Conservation (phyloP, 208 protist species). For the Novymonas esmeraldas region DNA sequence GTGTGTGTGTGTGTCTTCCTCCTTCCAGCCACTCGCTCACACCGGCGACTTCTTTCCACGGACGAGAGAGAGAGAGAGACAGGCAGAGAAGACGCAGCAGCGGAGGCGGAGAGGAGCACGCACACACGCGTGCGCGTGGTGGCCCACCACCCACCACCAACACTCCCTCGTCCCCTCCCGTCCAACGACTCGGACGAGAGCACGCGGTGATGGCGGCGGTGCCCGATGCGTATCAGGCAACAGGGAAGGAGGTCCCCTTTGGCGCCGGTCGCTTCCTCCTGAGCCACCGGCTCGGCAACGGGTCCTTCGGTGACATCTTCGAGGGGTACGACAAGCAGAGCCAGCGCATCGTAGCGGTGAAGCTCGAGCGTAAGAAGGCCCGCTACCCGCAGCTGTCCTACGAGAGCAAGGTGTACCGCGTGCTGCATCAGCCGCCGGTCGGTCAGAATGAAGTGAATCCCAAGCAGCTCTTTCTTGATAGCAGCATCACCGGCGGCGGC, state of each 20-base stretch:
- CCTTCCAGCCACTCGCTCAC: neutral
- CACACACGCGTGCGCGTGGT: too few species aligned
- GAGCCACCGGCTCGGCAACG: slow-evolving; percentile 91
- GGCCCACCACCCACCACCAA: too few species aligned
- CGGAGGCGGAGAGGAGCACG: too few species aligned
- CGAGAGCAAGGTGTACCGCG: slow-evolving; percentile 93
- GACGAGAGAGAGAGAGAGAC: neutral
- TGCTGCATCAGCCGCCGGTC: slow-evolving; percentile 68
- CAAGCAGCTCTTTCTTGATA: slow-evolving; percentile 20
- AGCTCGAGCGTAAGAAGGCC: slow-evolving; percentile 89
- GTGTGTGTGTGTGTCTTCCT: neutral
- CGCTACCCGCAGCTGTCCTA: slow-evolving; percentile 97
- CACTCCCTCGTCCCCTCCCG: too few species aligned
- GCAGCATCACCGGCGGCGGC: slow-evolving; percentile 11
- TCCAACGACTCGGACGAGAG: neutral
- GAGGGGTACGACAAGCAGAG: slow-evolving; percentile 76
- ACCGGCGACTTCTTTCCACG: neutral
- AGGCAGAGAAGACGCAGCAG: too few species aligned
- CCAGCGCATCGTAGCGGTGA: slow-evolving; percentile 65
- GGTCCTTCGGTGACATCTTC: slow-evolving; percentile 99
- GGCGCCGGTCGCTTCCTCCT: slow-evolving; percentile 63
- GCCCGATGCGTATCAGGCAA: slow-evolving; percentile 17
- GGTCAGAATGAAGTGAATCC: slow-evolving; percentile 39
- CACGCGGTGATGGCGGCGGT: neutral
- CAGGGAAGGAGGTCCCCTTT: slow-evolving; percentile 55